phyloP scores from a whole-genome alignment of 208 protist genomes.

The Trypanosomatidae sp. region DNA sequence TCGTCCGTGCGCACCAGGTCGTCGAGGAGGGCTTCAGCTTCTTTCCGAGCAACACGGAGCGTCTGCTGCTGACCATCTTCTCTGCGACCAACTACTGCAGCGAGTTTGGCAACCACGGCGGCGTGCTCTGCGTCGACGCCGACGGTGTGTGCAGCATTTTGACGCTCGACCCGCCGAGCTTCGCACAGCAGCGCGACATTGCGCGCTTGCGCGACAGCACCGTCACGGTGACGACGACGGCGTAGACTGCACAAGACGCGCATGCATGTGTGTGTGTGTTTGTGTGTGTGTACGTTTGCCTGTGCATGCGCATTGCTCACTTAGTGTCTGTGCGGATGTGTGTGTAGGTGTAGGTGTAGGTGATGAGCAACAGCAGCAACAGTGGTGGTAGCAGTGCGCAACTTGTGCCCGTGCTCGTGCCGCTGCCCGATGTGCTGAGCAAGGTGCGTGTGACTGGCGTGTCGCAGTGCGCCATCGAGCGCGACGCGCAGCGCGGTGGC shows the following conservation, averaged over 20 bases:
- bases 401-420: too few species aligned
- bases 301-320: too few species aligned
- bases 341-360: too few species aligned
- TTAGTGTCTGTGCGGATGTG: too few species aligned
- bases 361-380: too few species aligned
- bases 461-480: too few species aligned
- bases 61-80: slow-evolving; percentile 99
- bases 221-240: slow-evolving; percentile 7
- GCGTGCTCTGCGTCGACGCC: slow-evolving; percentile 96
- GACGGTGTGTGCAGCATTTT: slow-evolving; percentile 92
- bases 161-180: slow-evolving; percentile 73
- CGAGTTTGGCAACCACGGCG: slow-evolving; percentile 99
- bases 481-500: too few species aligned
- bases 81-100: slow-evolving; percentile 99
- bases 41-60: slow-evolving; percentile 92
- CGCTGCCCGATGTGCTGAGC: too few species aligned
- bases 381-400: too few species aligned
- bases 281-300: too few species aligned
- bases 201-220: slow-evolving; percentile 30
- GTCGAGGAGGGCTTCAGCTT: slow-evolving; percentile 99
- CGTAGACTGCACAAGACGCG: not conserved
- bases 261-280: too few species aligned
- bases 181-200: slow-evolving; percentile 61
- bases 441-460: too few species aligned
- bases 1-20: slow-evolving; percentile 98